These are phyloP conservation scores for Curvularia spicifera DNA, from an alignment of 2,329 filamentous ascomycete species.

Conservation along the genomic window DNA sequence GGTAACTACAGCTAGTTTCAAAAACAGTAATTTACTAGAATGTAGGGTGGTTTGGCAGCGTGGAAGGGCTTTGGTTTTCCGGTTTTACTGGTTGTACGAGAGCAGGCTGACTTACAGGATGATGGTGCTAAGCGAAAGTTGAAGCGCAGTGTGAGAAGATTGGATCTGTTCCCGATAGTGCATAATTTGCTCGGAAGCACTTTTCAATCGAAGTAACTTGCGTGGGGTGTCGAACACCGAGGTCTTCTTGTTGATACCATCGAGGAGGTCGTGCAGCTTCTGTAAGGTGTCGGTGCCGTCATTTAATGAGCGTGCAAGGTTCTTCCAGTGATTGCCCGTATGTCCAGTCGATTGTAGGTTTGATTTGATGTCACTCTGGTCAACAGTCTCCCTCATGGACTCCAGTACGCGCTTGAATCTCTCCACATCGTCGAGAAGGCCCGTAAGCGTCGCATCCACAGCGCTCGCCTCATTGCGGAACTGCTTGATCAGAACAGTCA, in stretches of 20 bases:
- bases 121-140: slow-evolving; percentile 32
- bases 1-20: too few relatives aligned
- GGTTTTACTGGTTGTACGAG: too few relatives aligned
- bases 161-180: slow-evolving; percentile 30
- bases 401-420: slow-evolving; percentile 28
- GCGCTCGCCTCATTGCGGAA: slow-evolving; percentile 30
- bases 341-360: slow-evolving; percentile 28
- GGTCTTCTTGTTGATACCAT: slow-evolving; percentile 26
- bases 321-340: slow-evolving; percentile 33
- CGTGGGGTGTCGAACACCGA: slow-evolving; percentile 26
- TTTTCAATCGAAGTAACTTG: slow-evolving; percentile 29
- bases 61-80: too few relatives aligned
- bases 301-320: slow-evolving; percentile 29
- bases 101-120: slow-evolving; percentile 29
- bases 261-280: slow-evolving; percentile 22
- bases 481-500: slow-evolving; percentile 24
- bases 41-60: too few relatives aligned
- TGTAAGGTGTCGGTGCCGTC: slow-evolving; percentile 28
- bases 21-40: too few relatives aligned
- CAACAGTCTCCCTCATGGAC: slow-evolving; percentile 35
- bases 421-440: slow-evolving; percentile 30
- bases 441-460: slow-evolving; percentile 29
- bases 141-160: slow-evolving; percentile 30
- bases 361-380: slow-evolving; percentile 25
- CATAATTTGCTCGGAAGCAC: slow-evolving; percentile 26